phyloP scores from a whole-genome alignment of 331 rosid species.

The Dryas integrifolia region DNA sequence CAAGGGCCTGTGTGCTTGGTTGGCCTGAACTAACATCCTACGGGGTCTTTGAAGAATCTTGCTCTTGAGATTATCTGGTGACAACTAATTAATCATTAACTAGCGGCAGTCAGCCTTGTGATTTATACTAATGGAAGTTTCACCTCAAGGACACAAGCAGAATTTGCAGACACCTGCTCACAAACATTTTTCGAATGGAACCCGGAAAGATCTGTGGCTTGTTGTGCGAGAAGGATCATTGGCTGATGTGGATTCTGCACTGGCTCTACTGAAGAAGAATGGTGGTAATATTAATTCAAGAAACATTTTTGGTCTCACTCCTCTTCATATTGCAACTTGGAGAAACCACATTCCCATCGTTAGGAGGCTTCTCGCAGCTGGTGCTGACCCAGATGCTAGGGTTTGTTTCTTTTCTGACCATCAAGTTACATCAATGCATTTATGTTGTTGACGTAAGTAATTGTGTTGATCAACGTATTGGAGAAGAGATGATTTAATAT shows the following conservation, averaged over 20 bases:
- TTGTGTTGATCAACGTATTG: no score
- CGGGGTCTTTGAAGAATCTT: slow-evolving; percentile 13
- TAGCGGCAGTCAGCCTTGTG: slow-evolving; percentile 8
- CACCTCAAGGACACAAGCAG: slow-evolving; percentile 60
- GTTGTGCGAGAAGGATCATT: slow-evolving; percentile 69
- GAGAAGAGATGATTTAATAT: neutral
- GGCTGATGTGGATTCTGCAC: slow-evolving; percentile 64
- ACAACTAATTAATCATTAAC: slow-evolving; percentile 15
- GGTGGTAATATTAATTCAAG: slow-evolving; percentile 78
- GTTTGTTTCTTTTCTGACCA: slow-evolving; percentile 45
- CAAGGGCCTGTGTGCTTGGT: slow-evolving; percentile 4
- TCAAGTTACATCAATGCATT: slow-evolving; percentile 8
- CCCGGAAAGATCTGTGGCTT: slow-evolving; percentile 67
- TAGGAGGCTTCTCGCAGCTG: slow-evolving; percentile 85
- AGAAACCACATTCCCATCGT: slow-evolving; percentile 89
- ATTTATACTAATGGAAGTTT: slow-evolving; percentile 55
- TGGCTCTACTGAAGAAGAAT: slow-evolving; percentile 66
- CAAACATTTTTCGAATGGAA: slow-evolving; percentile 36
- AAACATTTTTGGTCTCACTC: slow-evolving; percentile 74
- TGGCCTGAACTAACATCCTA: slow-evolving; percentile 1
- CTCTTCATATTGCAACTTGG: slow-evolving; percentile 95
- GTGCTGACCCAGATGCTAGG: slow-evolving; percentile 96
- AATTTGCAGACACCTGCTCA: slow-evolving; percentile 47
- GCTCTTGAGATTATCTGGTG: slow-evolving; percentile 27
- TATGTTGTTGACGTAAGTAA: neutral